Evolutionary conservation across 2,329 filamentous ascomycete species (phyloP).

Genomic region (Daldinia sp.): DNA sequence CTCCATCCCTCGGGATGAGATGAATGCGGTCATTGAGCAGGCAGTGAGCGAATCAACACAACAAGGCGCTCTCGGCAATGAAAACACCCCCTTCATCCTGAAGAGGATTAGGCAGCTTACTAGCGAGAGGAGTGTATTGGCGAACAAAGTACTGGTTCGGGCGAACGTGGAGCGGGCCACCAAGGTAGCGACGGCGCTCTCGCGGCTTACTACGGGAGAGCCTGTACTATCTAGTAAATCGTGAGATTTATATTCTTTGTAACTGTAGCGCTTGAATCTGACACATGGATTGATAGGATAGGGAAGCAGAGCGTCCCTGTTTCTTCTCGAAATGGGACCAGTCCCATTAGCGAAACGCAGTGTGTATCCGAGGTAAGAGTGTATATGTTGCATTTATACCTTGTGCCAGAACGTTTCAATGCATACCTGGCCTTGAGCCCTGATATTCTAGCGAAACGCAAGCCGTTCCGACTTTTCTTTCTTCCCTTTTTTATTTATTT

Average conservation of each 20-base stretch:
- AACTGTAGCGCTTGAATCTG: constrained; percentile 26
- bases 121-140: constrained; percentile 72
- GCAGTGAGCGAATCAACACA: constrained; percentile 71
- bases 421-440: neutral
- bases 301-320: constrained; percentile 26
- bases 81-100: constrained; percentile 87
- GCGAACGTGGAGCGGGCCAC: constrained; percentile 64
- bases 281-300: constrained; percentile 37
- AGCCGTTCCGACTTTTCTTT: neutral
- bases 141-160: constrained; percentile 72
- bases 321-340: constrained; percentile 16
- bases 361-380: constrained; percentile 37
- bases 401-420: neutral
- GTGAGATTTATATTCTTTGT: constrained; percentile 43
- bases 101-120: constrained; percentile 81
- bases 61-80: constrained; percentile 73
- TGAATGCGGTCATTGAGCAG: constrained; percentile 72
- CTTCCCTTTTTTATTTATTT: too few relatives aligned
- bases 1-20: constrained; percentile 74
- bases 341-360: constrained; percentile 21
- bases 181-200: constrained; percentile 63
- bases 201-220: constrained; percentile 51
- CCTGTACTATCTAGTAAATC: constrained; percentile 35
- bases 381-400: constrained; percentile 2
- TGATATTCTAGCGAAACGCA: neutral